These are phyloP conservation scores for Cryptococcus floricola DNA, from an alignment of 1,284 basidiomycete genomes.

Conservation along the genomic window DNA sequence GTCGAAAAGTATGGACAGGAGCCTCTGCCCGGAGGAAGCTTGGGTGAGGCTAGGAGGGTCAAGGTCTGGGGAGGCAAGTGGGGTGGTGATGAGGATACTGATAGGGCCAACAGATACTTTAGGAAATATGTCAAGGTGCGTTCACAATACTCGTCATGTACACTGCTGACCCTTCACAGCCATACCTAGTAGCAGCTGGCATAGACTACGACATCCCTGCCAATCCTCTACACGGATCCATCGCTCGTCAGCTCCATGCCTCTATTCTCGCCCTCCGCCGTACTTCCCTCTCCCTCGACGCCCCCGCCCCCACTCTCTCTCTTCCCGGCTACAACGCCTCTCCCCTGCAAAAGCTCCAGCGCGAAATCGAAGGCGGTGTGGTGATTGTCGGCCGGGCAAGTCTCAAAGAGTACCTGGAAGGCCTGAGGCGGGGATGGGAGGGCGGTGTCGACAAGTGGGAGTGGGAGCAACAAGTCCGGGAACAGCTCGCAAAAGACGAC, in stretches of 20 bases:
- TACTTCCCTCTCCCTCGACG: conserved; percentile 60
- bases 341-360: conserved; percentile 55
- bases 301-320: conserved; percentile 50
- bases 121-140: conserved; percentile 77
- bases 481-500: conserved; percentile 65
- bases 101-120: conserved; percentile 92
- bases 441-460: conserved; percentile 66
- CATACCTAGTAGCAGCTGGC: conserved; percentile 87
- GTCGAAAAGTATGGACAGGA: conserved; percentile 73
- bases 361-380: conserved; percentile 74
- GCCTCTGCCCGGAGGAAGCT: conserved; percentile 56
- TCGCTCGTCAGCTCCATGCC: conserved; percentile 55
- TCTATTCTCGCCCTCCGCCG: conserved; percentile 56
- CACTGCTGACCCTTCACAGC: conserved; percentile 54
- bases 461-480: conserved; percentile 69
- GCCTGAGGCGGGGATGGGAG: conserved; percentile 81
- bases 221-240: conserved; percentile 79
- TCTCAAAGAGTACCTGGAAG: conserved; percentile 91
- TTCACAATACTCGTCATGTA: conserved; percentile 1
- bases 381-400: conserved; percentile 86
- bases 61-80: conserved; percentile 83
- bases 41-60: conserved; percentile 74
- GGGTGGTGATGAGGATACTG: conserved; percentile 90
- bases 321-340: conserved; percentile 61
- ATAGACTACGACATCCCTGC: conserved; percentile 83